These are phyloP conservation scores for Mrakia frigida DNA, from an alignment of 768 basidiomycete genomes.

Conservation along the genomic window DNA sequence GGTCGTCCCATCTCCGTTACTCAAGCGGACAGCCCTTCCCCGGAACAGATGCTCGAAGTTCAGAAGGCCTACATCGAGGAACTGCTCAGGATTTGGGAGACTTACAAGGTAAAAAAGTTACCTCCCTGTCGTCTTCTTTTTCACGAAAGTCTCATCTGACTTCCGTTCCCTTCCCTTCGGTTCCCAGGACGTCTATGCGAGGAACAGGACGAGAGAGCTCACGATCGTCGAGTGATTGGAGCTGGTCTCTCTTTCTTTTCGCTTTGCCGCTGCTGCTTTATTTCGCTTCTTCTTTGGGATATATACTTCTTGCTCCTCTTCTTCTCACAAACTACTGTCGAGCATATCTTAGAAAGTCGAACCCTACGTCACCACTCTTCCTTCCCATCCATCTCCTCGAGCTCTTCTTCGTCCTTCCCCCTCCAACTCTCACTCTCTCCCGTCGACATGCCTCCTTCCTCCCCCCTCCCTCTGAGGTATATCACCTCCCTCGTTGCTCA, in stretches of 20 bases:
- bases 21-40: conserved; percentile 70
- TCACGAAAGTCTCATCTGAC: no score
- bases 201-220: conserved; percentile 57
- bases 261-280: no score
- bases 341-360: no score
- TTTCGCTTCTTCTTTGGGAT: no score
- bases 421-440: neutral
- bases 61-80: conserved; percentile 89
- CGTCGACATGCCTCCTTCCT: neutral
- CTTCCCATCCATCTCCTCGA: no score
- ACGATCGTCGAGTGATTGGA: conserved; percentile 41
- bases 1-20: conserved; percentile 80
- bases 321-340: no score
- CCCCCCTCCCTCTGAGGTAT: neutral
- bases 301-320: no score
- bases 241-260: neutral
- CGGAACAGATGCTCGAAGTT: conserved; percentile 69
- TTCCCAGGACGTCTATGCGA: conserved; percentile 68
- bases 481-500: neutral
- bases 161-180: neutral
- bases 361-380: no score
- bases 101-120: conserved; percentile 63
- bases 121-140: neutral
- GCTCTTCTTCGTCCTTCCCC: neutral
- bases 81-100: conserved; percentile 87